Evolutionary conservation across 148 eudicot genomes (phyloP).

Genomic region (Chenopodium suecicum): DNA sequence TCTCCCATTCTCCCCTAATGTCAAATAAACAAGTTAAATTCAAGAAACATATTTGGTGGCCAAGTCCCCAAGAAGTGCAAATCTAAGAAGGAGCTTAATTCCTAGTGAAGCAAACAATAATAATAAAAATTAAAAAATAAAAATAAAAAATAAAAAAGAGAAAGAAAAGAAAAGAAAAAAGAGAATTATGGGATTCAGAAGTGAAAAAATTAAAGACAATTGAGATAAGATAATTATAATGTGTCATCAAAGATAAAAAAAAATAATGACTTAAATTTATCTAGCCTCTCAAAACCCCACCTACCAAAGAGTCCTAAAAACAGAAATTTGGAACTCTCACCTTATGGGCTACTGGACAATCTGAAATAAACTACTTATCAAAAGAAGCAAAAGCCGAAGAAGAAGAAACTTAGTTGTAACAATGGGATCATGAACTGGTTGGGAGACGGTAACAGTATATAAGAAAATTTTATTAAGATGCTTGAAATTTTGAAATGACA

Average conservation of each 20-base stretch:
- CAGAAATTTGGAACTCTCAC: background rate
- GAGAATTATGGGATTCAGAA: background rate
- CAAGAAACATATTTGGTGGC: background rate
- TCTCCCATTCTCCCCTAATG: background rate
- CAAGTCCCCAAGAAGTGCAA: background rate
- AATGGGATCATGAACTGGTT: background rate
- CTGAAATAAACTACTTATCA: background rate
- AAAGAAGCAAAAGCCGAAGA: background rate
- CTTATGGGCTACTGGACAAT: too few relatives aligned
- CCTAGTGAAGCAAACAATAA: background rate
- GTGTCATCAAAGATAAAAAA: background rate
- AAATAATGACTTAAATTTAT: background rate
- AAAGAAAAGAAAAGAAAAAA: background rate
- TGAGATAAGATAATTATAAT: background rate
- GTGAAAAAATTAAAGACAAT: background rate
- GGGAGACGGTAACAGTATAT: background rate
- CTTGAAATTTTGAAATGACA: background rate
- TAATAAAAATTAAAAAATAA: too few relatives aligned
- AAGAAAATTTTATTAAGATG: background rate
- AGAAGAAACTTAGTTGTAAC: background rate
- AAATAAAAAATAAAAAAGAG: too few relatives aligned
- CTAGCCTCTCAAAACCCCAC: background rate
- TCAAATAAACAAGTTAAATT: background rate
- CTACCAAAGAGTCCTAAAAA: background rate
- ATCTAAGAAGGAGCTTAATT: background rate